Evolutionary conservation across 306 rosid genomes (phyloP).

Genomic region (Leucaena leucocephala): DNA sequence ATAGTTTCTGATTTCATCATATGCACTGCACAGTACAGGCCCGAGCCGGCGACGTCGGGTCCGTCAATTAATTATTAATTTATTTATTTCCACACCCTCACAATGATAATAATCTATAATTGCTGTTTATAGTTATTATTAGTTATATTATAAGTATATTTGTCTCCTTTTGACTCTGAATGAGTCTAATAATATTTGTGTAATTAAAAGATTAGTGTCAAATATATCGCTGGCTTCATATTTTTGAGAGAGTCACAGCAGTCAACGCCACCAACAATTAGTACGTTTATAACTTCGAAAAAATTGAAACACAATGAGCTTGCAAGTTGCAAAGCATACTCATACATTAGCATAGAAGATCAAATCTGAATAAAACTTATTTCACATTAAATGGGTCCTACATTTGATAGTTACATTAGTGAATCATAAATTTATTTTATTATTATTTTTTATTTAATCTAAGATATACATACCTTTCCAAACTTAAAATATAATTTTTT

Average conservation of each 20-base stretch:
- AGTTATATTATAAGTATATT: neutral
- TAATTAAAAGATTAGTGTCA: neutral
- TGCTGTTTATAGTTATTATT: neutral
- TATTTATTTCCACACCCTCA: neutral
- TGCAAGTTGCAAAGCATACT: no score
- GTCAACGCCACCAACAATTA: neutral
- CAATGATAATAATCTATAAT: neutral
- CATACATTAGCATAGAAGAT: no score
- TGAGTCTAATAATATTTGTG: neutral
- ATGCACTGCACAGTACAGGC: neutral
- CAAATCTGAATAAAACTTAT: no score
- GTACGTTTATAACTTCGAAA: no score
- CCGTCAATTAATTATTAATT: neutral
- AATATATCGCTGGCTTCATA: no score
- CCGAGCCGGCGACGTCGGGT: conserved; percentile 31
- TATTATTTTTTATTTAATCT: no score
- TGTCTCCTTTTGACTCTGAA: conserved; percentile 30
- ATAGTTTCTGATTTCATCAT: neutral
- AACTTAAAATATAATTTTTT: no score
- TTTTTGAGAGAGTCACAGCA: neutral
- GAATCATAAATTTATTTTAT: no score
- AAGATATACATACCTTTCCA: no score
- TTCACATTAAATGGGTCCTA: no score
- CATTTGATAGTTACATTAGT: no score
- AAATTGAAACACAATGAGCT: no score